Evolutionary conservation across 2,329 filamentous ascomycete species (phyloP).

Genomic region (Waltergamsia citrina): DNA sequence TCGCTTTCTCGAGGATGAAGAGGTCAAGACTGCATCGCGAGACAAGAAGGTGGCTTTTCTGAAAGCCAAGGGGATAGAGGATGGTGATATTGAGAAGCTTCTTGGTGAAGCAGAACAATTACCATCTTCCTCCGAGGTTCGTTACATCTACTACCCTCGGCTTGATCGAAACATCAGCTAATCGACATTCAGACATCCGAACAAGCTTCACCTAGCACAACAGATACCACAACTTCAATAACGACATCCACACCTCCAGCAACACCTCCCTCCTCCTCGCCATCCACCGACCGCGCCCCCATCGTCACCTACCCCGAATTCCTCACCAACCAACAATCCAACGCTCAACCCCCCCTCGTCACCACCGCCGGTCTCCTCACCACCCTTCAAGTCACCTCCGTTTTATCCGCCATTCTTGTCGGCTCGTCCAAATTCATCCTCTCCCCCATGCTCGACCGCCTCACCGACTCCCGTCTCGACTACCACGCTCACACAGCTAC

Average conservation of each 20-base stretch:
- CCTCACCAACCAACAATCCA: constrained; percentile 49
- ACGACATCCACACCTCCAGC: constrained; percentile 11
- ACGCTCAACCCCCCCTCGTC: constrained; percentile 50
- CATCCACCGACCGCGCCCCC: constrained; percentile 37
- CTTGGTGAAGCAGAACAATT: constrained; percentile 29
- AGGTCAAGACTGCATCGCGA: constrained; percentile 56
- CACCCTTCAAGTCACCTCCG: constrained; percentile 47
- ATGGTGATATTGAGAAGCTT: constrained; percentile 59
- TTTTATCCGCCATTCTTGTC: constrained; percentile 55
- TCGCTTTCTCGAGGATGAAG: constrained; percentile 66
- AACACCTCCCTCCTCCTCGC: constrained; percentile 9
- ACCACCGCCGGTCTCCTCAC: constrained; percentile 49
- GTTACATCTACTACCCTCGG: background rate
- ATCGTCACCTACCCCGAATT: constrained; percentile 66
- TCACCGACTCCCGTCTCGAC: constrained; percentile 42
- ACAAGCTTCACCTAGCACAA: background rate
- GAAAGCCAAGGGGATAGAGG: constrained; percentile 62
- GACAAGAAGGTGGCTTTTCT: constrained; percentile 72
- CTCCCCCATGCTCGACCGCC: constrained; percentile 46
- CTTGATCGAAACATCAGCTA: background rate
- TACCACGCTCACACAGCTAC: constrained; percentile 37
- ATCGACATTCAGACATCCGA: background rate
- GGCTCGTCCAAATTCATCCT: constrained; percentile 62
- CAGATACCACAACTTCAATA: constrained; percentile 8
- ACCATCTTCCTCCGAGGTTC: constrained; percentile 3